phyloP scores from a whole-genome alignment of 75 land plant species.

The Selaginella tamariscina region DNA sequence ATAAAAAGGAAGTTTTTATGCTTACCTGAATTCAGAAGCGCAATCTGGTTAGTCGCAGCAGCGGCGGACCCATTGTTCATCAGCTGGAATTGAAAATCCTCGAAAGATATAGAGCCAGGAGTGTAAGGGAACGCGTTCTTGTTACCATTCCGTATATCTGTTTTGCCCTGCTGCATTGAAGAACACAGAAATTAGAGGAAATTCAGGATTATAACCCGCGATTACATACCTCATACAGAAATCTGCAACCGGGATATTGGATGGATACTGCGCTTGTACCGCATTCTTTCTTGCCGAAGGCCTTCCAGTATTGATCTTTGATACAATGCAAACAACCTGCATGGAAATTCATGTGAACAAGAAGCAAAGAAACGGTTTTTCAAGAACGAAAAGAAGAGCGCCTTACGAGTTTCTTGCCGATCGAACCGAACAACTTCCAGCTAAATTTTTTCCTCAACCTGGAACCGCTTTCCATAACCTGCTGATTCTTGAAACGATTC shows the following conservation, averaged over 20 bases:
- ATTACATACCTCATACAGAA: slow-evolving; percentile 15
- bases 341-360: too few relatives aligned
- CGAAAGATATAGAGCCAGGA: neutral
- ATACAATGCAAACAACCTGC: neutral
- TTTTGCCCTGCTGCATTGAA: slow-evolving; percentile 2
- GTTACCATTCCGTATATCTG: slow-evolving; percentile 4
- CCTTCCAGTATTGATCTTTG: neutral
- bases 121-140: slow-evolving; percentile 2
- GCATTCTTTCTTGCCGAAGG: slow-evolving; percentile 20
- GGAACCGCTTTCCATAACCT: too few relatives aligned
- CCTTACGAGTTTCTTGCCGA: too few relatives aligned
- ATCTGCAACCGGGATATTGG: slow-evolving; percentile 21
- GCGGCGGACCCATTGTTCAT: slow-evolving; percentile 4
- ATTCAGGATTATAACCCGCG: neutral
- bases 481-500: too few relatives aligned
- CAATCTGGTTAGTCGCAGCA: neutral
- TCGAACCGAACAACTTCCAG: too few relatives aligned
- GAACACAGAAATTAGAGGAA: neutral
- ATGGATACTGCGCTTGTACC: slow-evolving; percentile 35
- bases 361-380: too few relatives aligned
- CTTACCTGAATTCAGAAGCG: slow-evolving; percentile 19
- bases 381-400: too few relatives aligned
- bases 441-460: too few relatives aligned
- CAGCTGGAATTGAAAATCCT: slow-evolving; percentile 14
- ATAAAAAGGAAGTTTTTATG: neutral